Evolutionary conservation across 805 yeast species (phyloP).

Genomic region (Wickerhamomyces hampshirensis): DNA sequence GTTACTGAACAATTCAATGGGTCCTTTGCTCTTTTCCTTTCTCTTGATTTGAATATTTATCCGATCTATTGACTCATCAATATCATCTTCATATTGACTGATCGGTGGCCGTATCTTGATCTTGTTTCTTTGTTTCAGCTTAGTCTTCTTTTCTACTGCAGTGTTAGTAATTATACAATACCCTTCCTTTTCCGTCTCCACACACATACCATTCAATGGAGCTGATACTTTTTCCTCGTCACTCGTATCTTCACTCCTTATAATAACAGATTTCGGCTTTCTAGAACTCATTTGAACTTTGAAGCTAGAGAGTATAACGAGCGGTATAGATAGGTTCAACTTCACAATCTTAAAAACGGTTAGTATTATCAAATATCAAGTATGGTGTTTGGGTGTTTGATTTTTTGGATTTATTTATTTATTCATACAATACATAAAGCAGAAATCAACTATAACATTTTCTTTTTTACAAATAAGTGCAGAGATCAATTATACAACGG

Average conservation of each 20-base stretch:
- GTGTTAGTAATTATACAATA: background rate
- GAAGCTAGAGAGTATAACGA: background rate
- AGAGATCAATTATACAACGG: too few relatives aligned
- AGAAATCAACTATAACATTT: too few relatives aligned
- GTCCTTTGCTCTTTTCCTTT: slow-evolving; percentile 1
- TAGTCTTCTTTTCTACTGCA: slow-evolving; percentile 1
- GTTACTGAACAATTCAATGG: slow-evolving; percentile 8
- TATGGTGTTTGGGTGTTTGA: too few relatives aligned
- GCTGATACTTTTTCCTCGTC: slow-evolving; percentile 2
- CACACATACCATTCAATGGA: slow-evolving; percentile 1
- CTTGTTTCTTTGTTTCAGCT: slow-evolving; percentile 15
- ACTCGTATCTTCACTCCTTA: slow-evolving; percentile 9
- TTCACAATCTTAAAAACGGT: too few relatives aligned
- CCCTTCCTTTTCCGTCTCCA: too few relatives aligned
- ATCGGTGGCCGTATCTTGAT: slow-evolving; percentile 1
- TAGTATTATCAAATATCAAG: too few relatives aligned
- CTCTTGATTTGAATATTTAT: slow-evolving; percentile 3
- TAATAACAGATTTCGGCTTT: slow-evolving; percentile 17
- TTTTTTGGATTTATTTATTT: too few relatives aligned
- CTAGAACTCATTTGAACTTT: slow-evolving; percentile 10
- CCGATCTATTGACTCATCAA: background rate
- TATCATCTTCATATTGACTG: slow-evolving; percentile 1
- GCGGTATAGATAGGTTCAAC: too few relatives aligned
- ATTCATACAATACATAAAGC: too few relatives aligned
- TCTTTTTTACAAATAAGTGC: too few relatives aligned